Percentiles rank a stretch among this genome's conserved stretches.
phyloP scores from a whole-genome alignment of 257 asterid genomes.

The Osmanthus fragrans region DNA sequence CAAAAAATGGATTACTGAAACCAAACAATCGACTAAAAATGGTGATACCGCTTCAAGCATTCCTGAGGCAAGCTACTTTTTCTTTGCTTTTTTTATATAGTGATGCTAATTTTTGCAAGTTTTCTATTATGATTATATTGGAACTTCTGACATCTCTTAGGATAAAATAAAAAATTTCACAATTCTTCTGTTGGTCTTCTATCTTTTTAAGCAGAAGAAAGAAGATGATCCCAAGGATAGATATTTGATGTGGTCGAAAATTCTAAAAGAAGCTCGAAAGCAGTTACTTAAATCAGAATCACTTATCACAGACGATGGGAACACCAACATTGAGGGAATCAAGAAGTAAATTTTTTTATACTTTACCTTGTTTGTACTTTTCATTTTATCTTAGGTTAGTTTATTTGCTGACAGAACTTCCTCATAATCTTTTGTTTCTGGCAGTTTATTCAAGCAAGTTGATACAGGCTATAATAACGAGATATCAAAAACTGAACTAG shows the following conservation, averaged over 20 bases:
- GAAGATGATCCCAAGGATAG: slow-evolving; percentile 26
- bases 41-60: slow-evolving; percentile 23
- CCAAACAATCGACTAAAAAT: slow-evolving; percentile 4
- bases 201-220: slow-evolving; percentile 38
- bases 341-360: not conserved
- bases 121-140: too few relatives aligned
- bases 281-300: not conserved
- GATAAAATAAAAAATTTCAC: too few relatives aligned
- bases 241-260: not conserved
- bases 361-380: not conserved
- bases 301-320: not conserved
- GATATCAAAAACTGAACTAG: slow-evolving; percentile 20
- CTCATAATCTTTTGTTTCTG: not conserved
- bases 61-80: slow-evolving; percentile 34
- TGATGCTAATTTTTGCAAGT: not conserved
- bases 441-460: slow-evolving; percentile 23
- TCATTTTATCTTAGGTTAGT: not conserved
- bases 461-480: slow-evolving; percentile 11
- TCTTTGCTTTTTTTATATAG: not conserved
- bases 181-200: not conserved
- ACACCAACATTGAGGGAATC: not conserved
- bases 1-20: slow-evolving; percentile 43
- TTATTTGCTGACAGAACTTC: not conserved
- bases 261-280: not conserved
- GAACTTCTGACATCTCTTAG: too few relatives aligned